Percentiles rank a stretch among this genome's conserved stretches.
These are phyloP conservation scores for Sphagnum magellanicum DNA, from an alignment of 228 moss, liverwort and hornwort species.

Conservation along the genomic window DNA sequence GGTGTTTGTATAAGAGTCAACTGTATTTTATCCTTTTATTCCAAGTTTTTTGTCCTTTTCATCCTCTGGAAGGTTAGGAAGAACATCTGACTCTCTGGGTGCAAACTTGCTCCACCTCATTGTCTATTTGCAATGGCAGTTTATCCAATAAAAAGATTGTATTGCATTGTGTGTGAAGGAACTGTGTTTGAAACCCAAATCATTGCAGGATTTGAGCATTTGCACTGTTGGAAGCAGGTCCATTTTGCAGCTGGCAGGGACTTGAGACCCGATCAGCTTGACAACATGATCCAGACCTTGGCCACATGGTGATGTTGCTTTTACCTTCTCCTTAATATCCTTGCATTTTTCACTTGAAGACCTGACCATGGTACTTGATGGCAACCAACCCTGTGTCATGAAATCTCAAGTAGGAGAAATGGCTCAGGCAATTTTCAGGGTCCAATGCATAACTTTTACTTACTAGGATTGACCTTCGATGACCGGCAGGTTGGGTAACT, in stretches of 20 bases:
- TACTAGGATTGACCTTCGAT: neutral
- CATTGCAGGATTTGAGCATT: too few species aligned
- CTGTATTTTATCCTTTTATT: too few species aligned
- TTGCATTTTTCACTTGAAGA: neutral
- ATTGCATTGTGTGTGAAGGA: too few species aligned
- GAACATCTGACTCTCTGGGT: too few species aligned
- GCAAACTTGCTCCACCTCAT: too few species aligned
- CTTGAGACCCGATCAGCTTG: conserved; percentile 94
- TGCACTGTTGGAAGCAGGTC: conserved; percentile 38
- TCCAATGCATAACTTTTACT: neutral
- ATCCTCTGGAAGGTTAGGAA: too few species aligned
- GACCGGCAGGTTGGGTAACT: conserved; percentile 69
- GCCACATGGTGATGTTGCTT: conserved; percentile 56
- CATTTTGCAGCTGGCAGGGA: conserved; percentile 99
- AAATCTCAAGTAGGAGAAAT: neutral
- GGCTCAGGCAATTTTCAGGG: neutral
- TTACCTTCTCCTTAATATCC: neutral
- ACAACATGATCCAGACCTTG: conserved; percentile 87
- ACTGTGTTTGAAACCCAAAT: too few species aligned
- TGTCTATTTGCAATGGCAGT: too few species aligned
- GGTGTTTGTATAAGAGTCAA: too few species aligned
- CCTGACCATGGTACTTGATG: neutral
- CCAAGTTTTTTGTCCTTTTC: too few species aligned
- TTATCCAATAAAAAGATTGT: too few species aligned
- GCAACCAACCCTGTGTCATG: neutral